Conservation (phyloP, 495 filamentous ascomycete genomes). For the Corynascus novoguineensis region DNA sequence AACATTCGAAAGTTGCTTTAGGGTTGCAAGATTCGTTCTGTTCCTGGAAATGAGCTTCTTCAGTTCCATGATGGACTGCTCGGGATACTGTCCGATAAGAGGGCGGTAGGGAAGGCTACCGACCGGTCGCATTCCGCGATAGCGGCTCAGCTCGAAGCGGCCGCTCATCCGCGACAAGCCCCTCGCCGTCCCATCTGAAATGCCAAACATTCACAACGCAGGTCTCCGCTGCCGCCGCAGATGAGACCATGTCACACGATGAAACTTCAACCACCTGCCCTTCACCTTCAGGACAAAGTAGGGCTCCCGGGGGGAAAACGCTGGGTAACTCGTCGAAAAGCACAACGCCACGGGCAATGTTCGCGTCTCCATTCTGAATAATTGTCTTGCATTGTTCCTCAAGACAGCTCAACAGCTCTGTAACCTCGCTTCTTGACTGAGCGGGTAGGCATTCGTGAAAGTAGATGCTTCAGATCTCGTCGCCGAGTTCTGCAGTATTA, state of each 20-base stretch:
- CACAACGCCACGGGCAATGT: background rate
- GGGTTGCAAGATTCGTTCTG: background rate
- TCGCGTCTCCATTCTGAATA: background rate
- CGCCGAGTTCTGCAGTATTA: background rate
- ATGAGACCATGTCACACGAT: background rate
- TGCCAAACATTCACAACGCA: slow-evolving; percentile 1
- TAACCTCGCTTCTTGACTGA: background rate
- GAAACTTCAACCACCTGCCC: slow-evolving; percentile 4
- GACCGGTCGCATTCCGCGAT: background rate
- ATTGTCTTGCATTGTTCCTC: background rate
- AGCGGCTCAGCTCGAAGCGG: background rate
- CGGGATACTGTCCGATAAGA: background rate
- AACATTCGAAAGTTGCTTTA: background rate
- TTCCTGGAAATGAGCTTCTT: background rate
- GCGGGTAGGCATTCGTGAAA: too few relatives aligned
- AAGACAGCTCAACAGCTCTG: background rate
- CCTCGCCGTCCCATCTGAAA: slow-evolving; percentile 1
- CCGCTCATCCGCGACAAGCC: background rate
- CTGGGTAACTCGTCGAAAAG: background rate
- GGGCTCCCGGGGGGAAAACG: background rate
- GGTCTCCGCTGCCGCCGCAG: background rate
- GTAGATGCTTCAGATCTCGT: background rate
- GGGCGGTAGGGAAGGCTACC: background rate
- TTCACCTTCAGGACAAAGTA: background rate
- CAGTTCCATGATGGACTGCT: background rate